A percentile compares a stretch with the other conserved stretches of the same genome.
Conservation (phyloP, 495 filamentous ascomycete genomes). For the Talaromyces liani region DNA sequence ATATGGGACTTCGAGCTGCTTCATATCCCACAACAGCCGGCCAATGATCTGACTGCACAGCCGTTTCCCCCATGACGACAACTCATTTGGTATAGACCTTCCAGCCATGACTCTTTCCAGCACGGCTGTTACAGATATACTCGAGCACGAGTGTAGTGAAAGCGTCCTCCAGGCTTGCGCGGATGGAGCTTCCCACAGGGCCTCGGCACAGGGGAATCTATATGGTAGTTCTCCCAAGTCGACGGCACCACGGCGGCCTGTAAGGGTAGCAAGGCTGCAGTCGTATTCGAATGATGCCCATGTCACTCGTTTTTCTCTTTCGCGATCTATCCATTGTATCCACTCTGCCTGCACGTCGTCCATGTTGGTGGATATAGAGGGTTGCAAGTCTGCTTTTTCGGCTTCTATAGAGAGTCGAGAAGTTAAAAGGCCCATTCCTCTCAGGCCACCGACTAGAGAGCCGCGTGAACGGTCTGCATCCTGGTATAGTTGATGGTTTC, state of each 20-base stretch:
- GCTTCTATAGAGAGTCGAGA: neutral
- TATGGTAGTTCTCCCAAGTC: constrained; percentile 4
- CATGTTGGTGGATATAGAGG: neutral
- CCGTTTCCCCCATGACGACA: constrained; percentile 6
- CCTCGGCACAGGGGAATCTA: constrained; percentile 5
- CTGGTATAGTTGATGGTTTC: constrained; percentile 4
- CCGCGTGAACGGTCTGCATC: constrained; percentile 5
- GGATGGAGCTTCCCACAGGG: constrained; percentile 6
- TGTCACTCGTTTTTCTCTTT: neutral
- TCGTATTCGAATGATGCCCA: constrained; percentile 7
- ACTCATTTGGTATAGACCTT: neutral
- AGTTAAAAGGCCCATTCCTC: constrained; percentile 3
- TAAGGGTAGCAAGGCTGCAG: constrained; percentile 2
- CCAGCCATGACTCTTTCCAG: neutral
- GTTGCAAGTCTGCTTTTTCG: neutral
- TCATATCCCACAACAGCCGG: constrained; percentile 3
- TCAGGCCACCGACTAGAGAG: neutral
- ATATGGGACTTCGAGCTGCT: constrained; percentile 6
- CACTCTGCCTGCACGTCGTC: neutral
- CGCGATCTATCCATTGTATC: constrained; percentile 5
- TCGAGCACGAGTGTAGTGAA: neutral
- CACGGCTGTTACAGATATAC: neutral
- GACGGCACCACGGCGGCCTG: constrained; percentile 1
- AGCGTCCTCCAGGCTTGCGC: constrained; percentile 5
- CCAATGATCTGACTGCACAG: constrained; percentile 7